A percentile compares a stretch with the other conserved stretches of the same genome.
Evolutionary conservation across 108 stramenopile genomes (phyloP).

Genomic region (Craspedostauros australis): DNA sequence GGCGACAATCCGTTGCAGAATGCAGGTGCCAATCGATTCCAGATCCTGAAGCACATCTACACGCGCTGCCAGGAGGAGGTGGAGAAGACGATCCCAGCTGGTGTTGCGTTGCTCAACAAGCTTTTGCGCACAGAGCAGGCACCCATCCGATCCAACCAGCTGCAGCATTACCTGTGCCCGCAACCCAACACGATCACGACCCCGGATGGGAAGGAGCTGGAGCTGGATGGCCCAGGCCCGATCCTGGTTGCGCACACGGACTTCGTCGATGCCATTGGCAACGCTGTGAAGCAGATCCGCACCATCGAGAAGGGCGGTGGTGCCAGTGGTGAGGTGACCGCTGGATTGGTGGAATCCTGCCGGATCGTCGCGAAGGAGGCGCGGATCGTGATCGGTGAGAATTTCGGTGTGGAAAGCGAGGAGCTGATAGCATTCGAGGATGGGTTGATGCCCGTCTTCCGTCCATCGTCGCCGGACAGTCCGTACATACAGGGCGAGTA

Average conservation of each 20-base stretch:
- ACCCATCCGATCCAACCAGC: conserved; percentile 73
- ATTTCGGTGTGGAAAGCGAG: conserved; percentile 56
- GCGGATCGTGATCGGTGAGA: conserved; percentile 53
- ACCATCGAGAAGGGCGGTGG: conserved; percentile 64
- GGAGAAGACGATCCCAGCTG: conserved; percentile 71
- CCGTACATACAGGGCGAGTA: conserved; percentile 40
- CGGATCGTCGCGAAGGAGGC: conserved; percentile 76
- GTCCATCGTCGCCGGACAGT: conserved; percentile 51
- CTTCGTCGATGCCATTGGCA: conserved; percentile 54
- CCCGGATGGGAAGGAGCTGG: conserved; percentile 70
- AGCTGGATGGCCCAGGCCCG: conserved; percentile 26
- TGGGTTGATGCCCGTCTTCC: conserved; percentile 70
- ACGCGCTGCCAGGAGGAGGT: conserved; percentile 86
- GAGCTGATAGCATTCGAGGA: conserved; percentile 57
- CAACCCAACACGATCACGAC: conserved; percentile 55
- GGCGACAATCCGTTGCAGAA: too few species aligned
- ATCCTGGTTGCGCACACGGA: conserved; percentile 56
- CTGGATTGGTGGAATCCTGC: conserved; percentile 63
- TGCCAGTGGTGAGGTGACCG: conserved; percentile 48
- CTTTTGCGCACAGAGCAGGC: conserved; percentile 60
- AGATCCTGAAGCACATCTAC: conserved; percentile 78
- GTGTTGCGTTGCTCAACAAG: conserved; percentile 77
- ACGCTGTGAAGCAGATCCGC: conserved; percentile 67
- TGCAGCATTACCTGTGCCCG: conserved; percentile 68
- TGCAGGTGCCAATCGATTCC: conserved; percentile 39